A percentile compares a stretch with the other conserved stretches of the same genome.
Conservation (phyloP, 768 basidiomycete genomes). For the Rhodotorula graminis region DNA sequence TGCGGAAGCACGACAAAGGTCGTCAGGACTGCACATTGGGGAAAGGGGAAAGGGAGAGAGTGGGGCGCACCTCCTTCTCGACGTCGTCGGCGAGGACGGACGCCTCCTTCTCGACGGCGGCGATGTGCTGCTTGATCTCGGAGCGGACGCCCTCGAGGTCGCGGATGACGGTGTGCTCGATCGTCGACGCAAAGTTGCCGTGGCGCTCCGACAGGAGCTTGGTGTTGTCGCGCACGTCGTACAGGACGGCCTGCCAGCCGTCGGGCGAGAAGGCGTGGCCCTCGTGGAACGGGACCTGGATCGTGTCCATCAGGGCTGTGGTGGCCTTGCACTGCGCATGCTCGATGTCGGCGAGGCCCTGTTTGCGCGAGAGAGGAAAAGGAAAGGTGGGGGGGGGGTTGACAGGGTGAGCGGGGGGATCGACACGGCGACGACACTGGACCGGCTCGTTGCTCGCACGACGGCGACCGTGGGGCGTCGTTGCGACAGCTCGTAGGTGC, state of each 20-base stretch:
- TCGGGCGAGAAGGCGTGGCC: constrained; percentile 39
- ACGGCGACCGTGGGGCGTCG: too few species aligned
- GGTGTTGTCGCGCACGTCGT: constrained; percentile 40
- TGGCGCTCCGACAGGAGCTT: constrained; percentile 36
- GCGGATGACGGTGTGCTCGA: constrained; percentile 32
- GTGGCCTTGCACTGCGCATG: constrained; percentile 29
- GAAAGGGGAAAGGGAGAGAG: too few species aligned
- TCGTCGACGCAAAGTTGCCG: constrained; percentile 21
- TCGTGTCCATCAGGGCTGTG: constrained; percentile 31
- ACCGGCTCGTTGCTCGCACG: too few species aligned
- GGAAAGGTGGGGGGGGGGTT: too few species aligned
- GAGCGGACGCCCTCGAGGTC: constrained; percentile 31
- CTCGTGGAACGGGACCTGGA: constrained; percentile 42
- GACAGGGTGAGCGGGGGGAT: constrained; percentile 16
- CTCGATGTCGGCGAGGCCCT: constrained; percentile 37
- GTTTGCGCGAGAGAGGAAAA: neutral
- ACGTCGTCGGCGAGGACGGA: constrained; percentile 28
- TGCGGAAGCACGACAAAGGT: neutral
- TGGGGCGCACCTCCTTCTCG: constrained; percentile 29
- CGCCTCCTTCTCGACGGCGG: constrained; percentile 56
- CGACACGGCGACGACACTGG: neutral
- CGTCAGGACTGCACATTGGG: neutral
- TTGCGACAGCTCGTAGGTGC: too few species aligned
- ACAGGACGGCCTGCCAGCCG: constrained; percentile 49
- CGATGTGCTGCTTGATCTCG: constrained; percentile 38